Conservation (phyloP, 495 filamentous ascomycete species). For the Xylaria castorea region DNA sequence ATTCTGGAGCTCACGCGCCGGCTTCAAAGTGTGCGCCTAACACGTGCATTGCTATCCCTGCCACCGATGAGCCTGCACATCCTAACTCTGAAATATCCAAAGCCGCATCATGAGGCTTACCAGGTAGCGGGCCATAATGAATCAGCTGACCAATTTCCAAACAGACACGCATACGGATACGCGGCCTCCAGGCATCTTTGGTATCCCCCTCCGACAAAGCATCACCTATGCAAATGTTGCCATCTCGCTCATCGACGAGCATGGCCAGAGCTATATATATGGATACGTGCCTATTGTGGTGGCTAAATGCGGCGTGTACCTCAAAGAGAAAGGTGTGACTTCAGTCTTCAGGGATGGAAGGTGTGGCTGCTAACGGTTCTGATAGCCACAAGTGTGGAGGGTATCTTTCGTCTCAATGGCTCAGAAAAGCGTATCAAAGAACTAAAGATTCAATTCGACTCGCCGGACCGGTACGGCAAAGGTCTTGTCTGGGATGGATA, state of each 20-base stretch:
- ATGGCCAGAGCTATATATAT: constrained; percentile 95
- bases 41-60: not conserved
- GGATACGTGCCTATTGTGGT: constrained; percentile 99
- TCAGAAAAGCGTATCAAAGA: constrained; percentile 99
- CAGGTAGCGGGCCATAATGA: not conserved
- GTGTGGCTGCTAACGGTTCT: constrained; percentile 34
- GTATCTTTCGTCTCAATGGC: constrained; percentile 94
- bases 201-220: constrained; percentile 90
- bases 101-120: not conserved
- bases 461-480: constrained; percentile 95
- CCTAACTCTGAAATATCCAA: not conserved
- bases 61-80: not conserved
- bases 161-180: constrained; percentile 48
- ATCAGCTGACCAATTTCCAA: constrained; percentile 30
- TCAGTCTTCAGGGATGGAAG: constrained; percentile 3
- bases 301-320: constrained; percentile 95
- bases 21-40: not conserved
- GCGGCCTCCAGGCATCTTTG: constrained; percentile 73
- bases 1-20: not conserved
- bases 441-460: constrained; percentile 87
- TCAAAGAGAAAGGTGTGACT: constrained; percentile 94
- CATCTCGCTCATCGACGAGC: constrained; percentile 90
- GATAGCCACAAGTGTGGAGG: constrained; percentile 91
- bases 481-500: constrained; percentile 97
- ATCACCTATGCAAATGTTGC: constrained; percentile 99